phyloP scores from a whole-genome alignment of 805 yeast species.

The Crinitomyces ghanaensis region DNA sequence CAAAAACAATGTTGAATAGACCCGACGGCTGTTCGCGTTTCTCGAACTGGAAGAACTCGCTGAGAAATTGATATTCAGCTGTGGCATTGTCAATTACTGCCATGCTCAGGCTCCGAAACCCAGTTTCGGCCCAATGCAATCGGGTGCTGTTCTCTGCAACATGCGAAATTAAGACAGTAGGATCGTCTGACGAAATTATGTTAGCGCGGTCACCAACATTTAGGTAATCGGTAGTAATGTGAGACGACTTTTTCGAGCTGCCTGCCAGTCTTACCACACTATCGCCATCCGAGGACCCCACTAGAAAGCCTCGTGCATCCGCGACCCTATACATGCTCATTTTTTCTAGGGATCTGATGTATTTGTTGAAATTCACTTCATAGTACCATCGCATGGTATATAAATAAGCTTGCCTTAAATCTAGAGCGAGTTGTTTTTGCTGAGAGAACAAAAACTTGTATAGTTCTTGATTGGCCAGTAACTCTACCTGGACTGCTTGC shows the following conservation, averaged over 20 bases:
- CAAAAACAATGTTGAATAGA: conserved; percentile 37
- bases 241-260: not conserved
- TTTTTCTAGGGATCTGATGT: conserved; percentile 59
- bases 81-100: conserved; percentile 68
- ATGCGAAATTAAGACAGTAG: conserved; percentile 65
- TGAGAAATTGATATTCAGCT: conserved; percentile 64
- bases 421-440: conserved; percentile 53
- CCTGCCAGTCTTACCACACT: no score
- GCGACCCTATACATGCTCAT: conserved; percentile 43
- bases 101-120: conserved; percentile 58
- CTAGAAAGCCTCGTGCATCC: conserved; percentile 18
- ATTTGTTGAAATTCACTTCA: conserved; percentile 62
- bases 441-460: conserved; percentile 44
- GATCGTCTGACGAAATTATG: conserved; percentile 43
- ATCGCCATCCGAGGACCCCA: conserved; percentile 1
- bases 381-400: conserved; percentile 95
- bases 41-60: conserved; percentile 49
- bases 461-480: conserved; percentile 52
- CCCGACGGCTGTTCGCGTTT: conserved; percentile 14
- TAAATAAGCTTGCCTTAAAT: conserved; percentile 67
- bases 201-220: conserved; percentile 47
- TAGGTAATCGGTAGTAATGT: conserved; percentile 38
- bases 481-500: conserved; percentile 57
- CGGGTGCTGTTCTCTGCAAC: conserved; percentile 70
- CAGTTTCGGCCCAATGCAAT: conserved; percentile 58